Percentiles rank a stretch among this genome's conserved stretches.
Evolutionary conservation across 208 protist genomes (phyloP).

Genomic region (Phytomonas sp.): DNA sequence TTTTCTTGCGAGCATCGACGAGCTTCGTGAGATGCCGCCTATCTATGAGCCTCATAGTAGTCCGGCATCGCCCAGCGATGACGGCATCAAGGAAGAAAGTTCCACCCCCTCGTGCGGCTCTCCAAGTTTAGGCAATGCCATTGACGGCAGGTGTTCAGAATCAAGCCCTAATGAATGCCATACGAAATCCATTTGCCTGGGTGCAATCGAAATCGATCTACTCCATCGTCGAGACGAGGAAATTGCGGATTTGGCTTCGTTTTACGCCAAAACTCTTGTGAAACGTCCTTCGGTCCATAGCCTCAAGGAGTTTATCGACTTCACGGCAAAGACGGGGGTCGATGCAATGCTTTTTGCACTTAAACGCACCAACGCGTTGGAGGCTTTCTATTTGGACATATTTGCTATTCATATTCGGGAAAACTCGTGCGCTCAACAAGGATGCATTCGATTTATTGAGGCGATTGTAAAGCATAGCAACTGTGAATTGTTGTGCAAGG

Average conservation of each 20-base stretch:
- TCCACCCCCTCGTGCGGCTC: not conserved
- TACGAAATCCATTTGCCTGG: constrained; percentile 11
- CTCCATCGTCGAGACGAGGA: constrained; percentile 67
- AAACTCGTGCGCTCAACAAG: not conserved
- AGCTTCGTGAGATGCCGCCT: not conserved
- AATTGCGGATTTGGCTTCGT: constrained; percentile 63
- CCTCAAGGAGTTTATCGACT: constrained; percentile 27
- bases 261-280: constrained; percentile 31
- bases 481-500: not conserved
- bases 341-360: constrained; percentile 32
- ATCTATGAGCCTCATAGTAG: not conserved
- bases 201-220: constrained; percentile 49
- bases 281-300: constrained; percentile 20
- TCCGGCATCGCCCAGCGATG: not conserved
- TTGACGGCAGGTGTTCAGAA: not conserved
- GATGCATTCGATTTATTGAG: not conserved
- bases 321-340: constrained; percentile 20
- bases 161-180: not conserved
- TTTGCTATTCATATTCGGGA: not conserved
- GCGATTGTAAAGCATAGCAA: not conserved
- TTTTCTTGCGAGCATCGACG: not conserved
- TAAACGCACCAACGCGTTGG: constrained; percentile 32
- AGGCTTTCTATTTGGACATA: constrained; percentile 11
- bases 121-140: not conserved
- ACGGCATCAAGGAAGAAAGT: not conserved